Evolutionary conservation across 2,329 filamentous ascomycete species (phyloP).

Genomic region (Chrysosporium keratinophilum): DNA sequence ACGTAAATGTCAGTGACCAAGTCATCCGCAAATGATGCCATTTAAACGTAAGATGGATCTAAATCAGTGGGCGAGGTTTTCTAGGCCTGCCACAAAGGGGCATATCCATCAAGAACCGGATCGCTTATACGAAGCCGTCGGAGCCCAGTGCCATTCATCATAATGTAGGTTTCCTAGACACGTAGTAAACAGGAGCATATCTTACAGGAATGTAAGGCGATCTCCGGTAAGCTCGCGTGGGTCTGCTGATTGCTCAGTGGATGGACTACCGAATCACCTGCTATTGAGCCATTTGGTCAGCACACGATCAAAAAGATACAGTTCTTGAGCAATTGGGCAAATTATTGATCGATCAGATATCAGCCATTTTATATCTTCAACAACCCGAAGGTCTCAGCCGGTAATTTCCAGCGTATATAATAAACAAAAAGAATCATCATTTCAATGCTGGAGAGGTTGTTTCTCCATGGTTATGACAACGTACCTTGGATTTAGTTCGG

Average conservation of each 20-base stretch:
- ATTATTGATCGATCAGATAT: slow-evolving; percentile 11
- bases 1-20: neutral
- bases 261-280: neutral
- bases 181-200: slow-evolving; percentile 10
- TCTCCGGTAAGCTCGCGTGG: neutral
- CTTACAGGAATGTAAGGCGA: slow-evolving; percentile 6
- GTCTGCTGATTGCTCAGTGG: neutral
- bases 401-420: slow-evolving; percentile 87
- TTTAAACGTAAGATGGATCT: neutral
- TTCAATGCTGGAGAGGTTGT: slow-evolving; percentile 1
- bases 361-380: slow-evolving; percentile 73
- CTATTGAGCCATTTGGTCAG: slow-evolving; percentile 1
- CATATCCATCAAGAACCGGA: slow-evolving; percentile 66
- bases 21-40: neutral
- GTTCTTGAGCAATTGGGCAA: neutral
- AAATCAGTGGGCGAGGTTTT: slow-evolving; percentile 98
- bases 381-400: slow-evolving; percentile 62
- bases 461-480: neutral
- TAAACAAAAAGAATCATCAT: slow-evolving; percentile 20
- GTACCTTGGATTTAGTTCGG: neutral
- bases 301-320: neutral
- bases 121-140: slow-evolving; percentile 51
- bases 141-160: slow-evolving; percentile 99
- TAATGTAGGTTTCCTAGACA: slow-evolving; percentile 26
- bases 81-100: slow-evolving; percentile 95